phyloP scores from a whole-genome alignment of 129 eudicot genomes.

The Silybum marianum region DNA sequence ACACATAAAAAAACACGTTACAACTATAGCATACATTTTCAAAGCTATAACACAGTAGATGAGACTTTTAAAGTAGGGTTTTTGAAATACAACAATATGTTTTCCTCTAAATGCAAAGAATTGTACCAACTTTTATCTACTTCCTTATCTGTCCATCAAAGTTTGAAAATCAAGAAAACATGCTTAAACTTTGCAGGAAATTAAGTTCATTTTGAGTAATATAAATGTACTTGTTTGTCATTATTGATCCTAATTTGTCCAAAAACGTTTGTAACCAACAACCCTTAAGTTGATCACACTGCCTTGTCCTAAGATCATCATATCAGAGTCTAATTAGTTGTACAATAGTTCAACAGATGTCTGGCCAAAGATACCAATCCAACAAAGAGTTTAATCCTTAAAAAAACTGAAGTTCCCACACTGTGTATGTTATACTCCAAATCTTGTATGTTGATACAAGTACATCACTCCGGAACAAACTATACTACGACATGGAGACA shows the following conservation, averaged over 20 bases:
- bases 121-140: not conserved
- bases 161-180: not conserved
- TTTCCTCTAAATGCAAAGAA: no score
- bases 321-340: no score
- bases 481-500: not conserved
- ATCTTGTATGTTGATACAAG: not conserved
- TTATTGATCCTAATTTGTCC: not conserved
- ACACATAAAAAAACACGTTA: no score
- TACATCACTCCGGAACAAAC: not conserved
- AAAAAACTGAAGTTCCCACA: not conserved
- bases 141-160: not conserved
- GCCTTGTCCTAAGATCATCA: no score
- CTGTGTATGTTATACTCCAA: not conserved
- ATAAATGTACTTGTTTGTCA: no score
- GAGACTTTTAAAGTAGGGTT: no score
- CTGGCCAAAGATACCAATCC: not conserved
- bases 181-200: not conserved
- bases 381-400: not conserved
- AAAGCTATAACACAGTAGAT: not conserved
- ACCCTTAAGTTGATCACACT: not conserved
- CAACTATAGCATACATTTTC: no score
- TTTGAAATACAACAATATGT: no score
- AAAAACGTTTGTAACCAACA: not conserved
- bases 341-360: not conserved
- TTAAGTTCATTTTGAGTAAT: no score